These are phyloP conservation scores for Ceratocystis alfenasii DNA, from an alignment of 2,329 filamentous ascomycete species.

Conservation along the genomic window DNA sequence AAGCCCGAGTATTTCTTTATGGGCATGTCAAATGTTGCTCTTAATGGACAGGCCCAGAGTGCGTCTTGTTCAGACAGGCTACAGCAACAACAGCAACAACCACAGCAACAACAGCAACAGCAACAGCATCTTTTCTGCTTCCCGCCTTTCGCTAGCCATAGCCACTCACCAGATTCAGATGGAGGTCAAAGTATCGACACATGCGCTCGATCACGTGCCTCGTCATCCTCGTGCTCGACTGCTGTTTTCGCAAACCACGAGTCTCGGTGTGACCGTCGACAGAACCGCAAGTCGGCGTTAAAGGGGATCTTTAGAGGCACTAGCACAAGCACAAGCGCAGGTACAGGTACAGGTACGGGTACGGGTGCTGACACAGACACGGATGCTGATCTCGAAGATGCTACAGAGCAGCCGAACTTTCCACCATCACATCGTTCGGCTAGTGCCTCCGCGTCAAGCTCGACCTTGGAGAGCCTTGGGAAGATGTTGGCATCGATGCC, in stretches of 20 bases:
- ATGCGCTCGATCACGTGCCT: neutral
- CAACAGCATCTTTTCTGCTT: neutral
- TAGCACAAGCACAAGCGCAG: neutral
- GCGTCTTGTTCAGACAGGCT: neutral
- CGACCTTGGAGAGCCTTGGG: neutral
- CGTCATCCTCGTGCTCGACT: neutral
- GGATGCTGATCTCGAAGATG: neutral
- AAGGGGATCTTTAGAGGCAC: neutral
- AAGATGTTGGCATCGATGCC: constrained; percentile 1
- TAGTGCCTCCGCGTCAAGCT: neutral
- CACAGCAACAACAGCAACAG: neutral
- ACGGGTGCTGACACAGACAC: neutral
- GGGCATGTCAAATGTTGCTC: neutral
- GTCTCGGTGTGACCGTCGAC: neutral
- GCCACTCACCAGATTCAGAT: neutral
- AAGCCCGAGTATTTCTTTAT: neutral
- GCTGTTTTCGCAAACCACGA: neutral
- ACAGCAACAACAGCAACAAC: neutral
- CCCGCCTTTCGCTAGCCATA: neutral
- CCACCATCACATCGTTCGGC: neutral
- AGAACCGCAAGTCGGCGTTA: neutral
- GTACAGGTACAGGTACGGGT: neutral
- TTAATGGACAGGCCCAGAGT: neutral
- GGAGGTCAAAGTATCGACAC: neutral
- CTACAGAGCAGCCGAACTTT: neutral